Conservation (phyloP, 208 protist species). For the Naegleria lovaniensis region DNA sequence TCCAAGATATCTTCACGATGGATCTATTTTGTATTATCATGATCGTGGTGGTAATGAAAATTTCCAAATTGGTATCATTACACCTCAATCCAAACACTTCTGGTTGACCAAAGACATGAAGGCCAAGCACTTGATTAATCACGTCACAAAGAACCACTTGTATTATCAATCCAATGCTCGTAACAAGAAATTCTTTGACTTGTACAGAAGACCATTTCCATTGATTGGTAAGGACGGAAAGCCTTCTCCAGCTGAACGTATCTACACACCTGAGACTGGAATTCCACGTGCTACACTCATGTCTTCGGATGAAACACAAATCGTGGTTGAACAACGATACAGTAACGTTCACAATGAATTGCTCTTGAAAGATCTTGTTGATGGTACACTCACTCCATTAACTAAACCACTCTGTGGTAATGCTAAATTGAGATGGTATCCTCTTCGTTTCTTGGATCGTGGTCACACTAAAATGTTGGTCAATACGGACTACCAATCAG, state of each 20-base stretch:
- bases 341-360: background rate
- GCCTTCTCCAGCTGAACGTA: background rate
- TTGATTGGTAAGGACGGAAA: background rate
- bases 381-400: background rate
- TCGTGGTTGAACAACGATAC: background rate
- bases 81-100: background rate
- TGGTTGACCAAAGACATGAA: slow-evolving; percentile 12
- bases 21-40: slow-evolving; percentile 14
- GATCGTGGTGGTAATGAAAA: slow-evolving; percentile 21
- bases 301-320: background rate
- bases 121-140: slow-evolving; percentile 6
- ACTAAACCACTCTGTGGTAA: background rate
- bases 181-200: slow-evolving; percentile 6
- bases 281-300: background rate
- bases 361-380: background rate
- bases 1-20: background rate
- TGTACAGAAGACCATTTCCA: slow-evolving; percentile 8
- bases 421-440: background rate
- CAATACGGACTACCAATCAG: background rate
- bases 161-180: background rate
- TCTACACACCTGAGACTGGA: slow-evolving; percentile 1
- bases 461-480: background rate
- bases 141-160: background rate
- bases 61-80: slow-evolving; percentile 21
- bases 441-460: background rate